Evolutionary conservation across 2,329 filamentous ascomycete genomes (phyloP), one percentile per base, ranked within the genome.

Genomic region (Biscogniauxia mediterranea): DNA sequence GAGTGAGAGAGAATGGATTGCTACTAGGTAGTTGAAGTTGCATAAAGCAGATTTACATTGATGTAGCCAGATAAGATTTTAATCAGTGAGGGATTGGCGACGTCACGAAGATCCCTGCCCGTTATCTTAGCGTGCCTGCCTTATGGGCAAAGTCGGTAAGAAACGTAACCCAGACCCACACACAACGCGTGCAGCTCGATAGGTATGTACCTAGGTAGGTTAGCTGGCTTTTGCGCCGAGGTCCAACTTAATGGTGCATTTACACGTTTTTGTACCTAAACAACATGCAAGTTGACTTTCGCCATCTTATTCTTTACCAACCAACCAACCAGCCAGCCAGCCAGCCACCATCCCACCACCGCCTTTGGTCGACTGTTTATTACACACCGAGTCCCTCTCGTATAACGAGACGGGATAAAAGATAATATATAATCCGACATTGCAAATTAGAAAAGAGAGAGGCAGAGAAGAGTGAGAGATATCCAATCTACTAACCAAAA

Each of bases 171-270:
- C 11, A n/a, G 28, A 32, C 28, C 28, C 28, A 32, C 38, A 46
- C 38, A 46, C 38, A 46, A 46, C 38, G 38, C 15, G 38, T 46
- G 38, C 38, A 17, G 52, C 25, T 25, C 56, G 51, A 49, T 38
- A 26, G 51, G 55, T 54, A 54, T 42, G n/a, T n/a, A n/a, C n/a
- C n/a, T 21, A 49, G 54, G 21, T 25, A 52, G 55, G 56, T 26
- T 58, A 49, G 42, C 28, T 19, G 42, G 23, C 8, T 26, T 21
- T 65, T 63, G 58, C 59, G 64, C 66, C 66, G 66, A 68, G 66
- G 66, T 68, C 56, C 62, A 67, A 60, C 56, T 21, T 26, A 52
- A 5, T 46, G 7, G 2, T 7, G 17, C 13, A 23, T 7, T 21
- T 11, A 2, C 23, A 26, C 19, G n/a, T 19, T 19, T 52, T 52